Evolutionary conservation across 495 filamentous ascomycete species (phyloP).

Genomic region (Neurospora cerealis): DNA sequence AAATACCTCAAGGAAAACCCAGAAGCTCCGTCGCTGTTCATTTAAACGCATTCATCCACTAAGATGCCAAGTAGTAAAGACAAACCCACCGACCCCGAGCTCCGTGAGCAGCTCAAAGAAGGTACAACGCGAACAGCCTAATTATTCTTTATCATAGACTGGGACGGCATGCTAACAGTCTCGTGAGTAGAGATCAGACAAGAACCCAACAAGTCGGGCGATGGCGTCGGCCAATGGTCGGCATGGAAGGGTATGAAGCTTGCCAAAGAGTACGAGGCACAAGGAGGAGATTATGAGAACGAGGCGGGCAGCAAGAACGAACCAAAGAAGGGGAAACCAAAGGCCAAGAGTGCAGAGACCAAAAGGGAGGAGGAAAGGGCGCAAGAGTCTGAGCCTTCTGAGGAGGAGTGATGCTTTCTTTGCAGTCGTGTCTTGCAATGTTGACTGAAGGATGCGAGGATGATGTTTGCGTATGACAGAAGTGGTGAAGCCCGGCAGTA

Average conservation of each 20-base stretch:
- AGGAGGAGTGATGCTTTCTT: constrained; percentile 1
- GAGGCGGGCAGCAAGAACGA: constrained; percentile 42
- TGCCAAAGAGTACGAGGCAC: constrained; percentile 44
- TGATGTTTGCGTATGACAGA: not conserved
- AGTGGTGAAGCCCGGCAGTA: not conserved
- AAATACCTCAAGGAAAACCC: not conserved
- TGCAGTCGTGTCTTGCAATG: too few relatives aligned
- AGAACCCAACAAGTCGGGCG: constrained; percentile 44
- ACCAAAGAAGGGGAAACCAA: constrained; percentile 36
- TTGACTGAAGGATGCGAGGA: not conserved
- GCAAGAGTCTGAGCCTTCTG: not conserved
- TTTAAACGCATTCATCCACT: not conserved
- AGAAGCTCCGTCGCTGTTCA: not conserved
- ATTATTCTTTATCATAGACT: not conserved
- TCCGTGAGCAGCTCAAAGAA: constrained; percentile 42
- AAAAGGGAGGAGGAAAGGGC: constrained; percentile 13
- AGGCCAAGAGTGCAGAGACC: constrained; percentile 24
- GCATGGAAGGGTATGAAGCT: constrained; percentile 50
- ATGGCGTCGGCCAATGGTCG: constrained; percentile 44
- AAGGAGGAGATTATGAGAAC: constrained; percentile 43
- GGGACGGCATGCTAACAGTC: constrained; percentile 6
- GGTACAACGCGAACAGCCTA: constrained; percentile 4
- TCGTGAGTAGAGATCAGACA: constrained; percentile 31
- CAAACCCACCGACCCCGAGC: constrained; percentile 43
- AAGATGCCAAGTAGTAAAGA: constrained; percentile 31